phyloP scores from a whole-genome alignment of 768 basidiomycete species.

The Hygrophoropsis aurantiaca region DNA sequence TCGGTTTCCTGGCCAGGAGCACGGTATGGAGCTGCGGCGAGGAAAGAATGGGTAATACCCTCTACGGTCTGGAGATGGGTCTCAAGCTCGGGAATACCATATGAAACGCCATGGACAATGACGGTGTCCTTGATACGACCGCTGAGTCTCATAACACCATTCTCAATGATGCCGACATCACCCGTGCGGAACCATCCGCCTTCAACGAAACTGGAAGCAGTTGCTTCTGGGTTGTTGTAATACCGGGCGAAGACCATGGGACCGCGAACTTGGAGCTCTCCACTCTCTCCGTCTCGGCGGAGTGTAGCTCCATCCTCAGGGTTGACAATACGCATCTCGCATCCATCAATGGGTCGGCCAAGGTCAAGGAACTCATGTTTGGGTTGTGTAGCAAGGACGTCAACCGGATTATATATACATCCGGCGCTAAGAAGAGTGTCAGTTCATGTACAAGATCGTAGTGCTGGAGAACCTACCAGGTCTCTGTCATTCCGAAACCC shows the following conservation, averaged over 20 bases:
- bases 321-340: slow-evolving; percentile 36
- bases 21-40: slow-evolving; percentile 37
- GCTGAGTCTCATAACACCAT: slow-evolving; percentile 34
- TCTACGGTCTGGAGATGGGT: slow-evolving; percentile 36
- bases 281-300: slow-evolving; percentile 31
- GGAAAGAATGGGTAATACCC: slow-evolving; percentile 30
- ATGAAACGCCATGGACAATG: slow-evolving; percentile 41
- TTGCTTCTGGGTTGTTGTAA: slow-evolving; percentile 48
- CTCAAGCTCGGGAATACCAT: slow-evolving; percentile 36
- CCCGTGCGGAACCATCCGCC: slow-evolving; percentile 65
- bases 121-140: slow-evolving; percentile 40
- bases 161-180: slow-evolving; percentile 43
- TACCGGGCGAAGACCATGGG: slow-evolving; percentile 43
- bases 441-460: background rate
- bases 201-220: slow-evolving; percentile 42
- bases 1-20: slow-evolving; percentile 37
- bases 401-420: slow-evolving; percentile 36
- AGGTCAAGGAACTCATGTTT: slow-evolving; percentile 38
- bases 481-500: slow-evolving; percentile 48
- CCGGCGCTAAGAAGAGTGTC: slow-evolving; percentile 27
- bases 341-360: slow-evolving; percentile 24
- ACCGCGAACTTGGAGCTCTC: slow-evolving; percentile 42
- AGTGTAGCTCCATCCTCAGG: slow-evolving; percentile 24
- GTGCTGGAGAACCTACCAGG: slow-evolving; percentile 25
- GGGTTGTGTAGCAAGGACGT: slow-evolving; percentile 16